A percentile compares a stretch with the other conserved stretches of the same genome.
These are phyloP conservation scores for Termitomyces sp. DNA, from an alignment of 768 basidiomycete genomes.

Conservation along the genomic window DNA sequence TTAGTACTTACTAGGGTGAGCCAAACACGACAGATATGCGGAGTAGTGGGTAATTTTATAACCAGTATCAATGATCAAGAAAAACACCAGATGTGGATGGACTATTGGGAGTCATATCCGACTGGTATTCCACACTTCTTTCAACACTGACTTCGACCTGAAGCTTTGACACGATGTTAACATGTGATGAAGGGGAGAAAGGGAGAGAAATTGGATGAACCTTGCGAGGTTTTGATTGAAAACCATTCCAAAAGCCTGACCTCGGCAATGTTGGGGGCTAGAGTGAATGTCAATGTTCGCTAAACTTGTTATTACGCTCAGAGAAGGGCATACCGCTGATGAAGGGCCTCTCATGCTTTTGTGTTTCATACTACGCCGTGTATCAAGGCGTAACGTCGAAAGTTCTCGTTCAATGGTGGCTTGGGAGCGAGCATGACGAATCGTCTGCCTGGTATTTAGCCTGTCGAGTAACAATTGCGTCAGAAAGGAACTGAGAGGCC, in stretches of 20 bases:
- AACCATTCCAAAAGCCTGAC: neutral
- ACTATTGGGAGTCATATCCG: constrained; percentile 1
- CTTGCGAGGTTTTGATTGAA: neutral
- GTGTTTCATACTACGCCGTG: constrained; percentile 1
- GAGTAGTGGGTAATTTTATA: neutral
- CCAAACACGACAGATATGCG: neutral
- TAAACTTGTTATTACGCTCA: neutral
- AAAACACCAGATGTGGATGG: constrained; percentile 1
- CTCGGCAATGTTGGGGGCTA: neutral
- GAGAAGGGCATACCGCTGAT: neutral
- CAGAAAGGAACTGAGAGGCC: neutral
- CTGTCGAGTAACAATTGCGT: constrained; percentile 3
- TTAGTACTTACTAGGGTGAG: neutral
- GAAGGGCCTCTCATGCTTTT: neutral
- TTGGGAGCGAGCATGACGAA: constrained; percentile 18
- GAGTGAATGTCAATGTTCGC: neutral
- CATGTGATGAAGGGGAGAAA: neutral
- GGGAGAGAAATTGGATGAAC: neutral
- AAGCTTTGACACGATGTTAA: neutral
- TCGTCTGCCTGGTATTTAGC: constrained; percentile 23
- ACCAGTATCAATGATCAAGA: neutral
- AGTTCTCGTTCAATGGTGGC: constrained; percentile 8
- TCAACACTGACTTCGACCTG: constrained; percentile 17
- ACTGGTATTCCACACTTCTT: constrained; percentile 15
- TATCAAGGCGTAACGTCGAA: constrained; percentile 7